Percentiles rank a stretch among this genome's conserved stretches.
Evolutionary conservation across 2,329 filamentous ascomycete species (phyloP).

Genomic region (Fusarium marasasianum): DNA sequence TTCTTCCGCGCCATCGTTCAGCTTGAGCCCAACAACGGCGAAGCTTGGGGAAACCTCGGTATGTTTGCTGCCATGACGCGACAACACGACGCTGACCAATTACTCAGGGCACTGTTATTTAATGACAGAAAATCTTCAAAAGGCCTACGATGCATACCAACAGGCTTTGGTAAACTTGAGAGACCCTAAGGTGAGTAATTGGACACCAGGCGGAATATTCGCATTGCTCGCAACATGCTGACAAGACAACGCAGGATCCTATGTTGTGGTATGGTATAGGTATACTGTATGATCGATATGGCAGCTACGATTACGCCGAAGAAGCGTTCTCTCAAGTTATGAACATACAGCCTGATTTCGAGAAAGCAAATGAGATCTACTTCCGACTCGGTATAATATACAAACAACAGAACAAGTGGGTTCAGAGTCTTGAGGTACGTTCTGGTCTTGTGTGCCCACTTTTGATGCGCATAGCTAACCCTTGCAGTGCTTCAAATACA

Average conservation of each 20-base stretch:
- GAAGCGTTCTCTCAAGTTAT: constrained; percentile 99
- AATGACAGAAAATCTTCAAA: constrained; percentile 98
- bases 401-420: constrained; percentile 96
- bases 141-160: constrained; percentile 96
- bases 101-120: constrained; percentile 89
- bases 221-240: neutral
- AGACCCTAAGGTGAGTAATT: constrained; percentile 82
- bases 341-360: constrained; percentile 97
- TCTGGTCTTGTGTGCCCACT: neutral
- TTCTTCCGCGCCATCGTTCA: constrained; percentile 92
- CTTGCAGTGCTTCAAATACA: constrained; percentile 93
- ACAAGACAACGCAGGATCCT: constrained; percentile 71
- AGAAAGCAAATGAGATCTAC: constrained; percentile 99
- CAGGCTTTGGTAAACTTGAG: constrained; percentile 91
- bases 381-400: constrained; percentile 99
- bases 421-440: constrained; percentile 87
- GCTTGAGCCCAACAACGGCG: constrained; percentile 87
- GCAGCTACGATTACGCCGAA: constrained; percentile 95
- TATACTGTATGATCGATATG: constrained; percentile 96
- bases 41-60: constrained; percentile 97
- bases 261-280: constrained; percentile 99
- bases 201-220: neutral
- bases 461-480: neutral
- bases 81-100: constrained; percentile 25
- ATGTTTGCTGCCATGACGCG: constrained; percentile 44